Percentiles rank a stretch among this genome's conserved stretches.
Evolutionary conservation across 805 yeast genomes (phyloP).

Genomic region (Brettanomyces sp.): DNA sequence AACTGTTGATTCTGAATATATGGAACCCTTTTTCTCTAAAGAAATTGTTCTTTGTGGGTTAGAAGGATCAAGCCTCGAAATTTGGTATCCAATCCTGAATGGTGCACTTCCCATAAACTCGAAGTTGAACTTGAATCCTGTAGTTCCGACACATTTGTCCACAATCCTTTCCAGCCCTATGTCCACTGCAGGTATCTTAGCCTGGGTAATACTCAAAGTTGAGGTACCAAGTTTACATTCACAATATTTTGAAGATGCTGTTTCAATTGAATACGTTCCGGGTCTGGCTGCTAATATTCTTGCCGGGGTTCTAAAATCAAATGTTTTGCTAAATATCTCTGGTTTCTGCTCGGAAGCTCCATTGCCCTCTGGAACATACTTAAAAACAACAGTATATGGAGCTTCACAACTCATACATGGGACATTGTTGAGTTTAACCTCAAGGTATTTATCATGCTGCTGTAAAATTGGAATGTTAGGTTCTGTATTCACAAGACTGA

Average conservation of each 20-base stretch:
- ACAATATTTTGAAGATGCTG: slow-evolving; percentile 55
- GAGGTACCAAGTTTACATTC: slow-evolving; percentile 57
- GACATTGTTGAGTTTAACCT: slow-evolving; percentile 17
- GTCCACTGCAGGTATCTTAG: slow-evolving; percentile 31
- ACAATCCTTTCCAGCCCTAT: slow-evolving; percentile 50
- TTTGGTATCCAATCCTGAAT: slow-evolving; percentile 54
- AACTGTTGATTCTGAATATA: slow-evolving; percentile 24
- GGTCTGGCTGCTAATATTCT: slow-evolving; percentile 39
- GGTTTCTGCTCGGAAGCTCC: slow-evolving; percentile 2
- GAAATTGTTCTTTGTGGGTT: slow-evolving; percentile 15
- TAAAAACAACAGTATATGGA: slow-evolving; percentile 35
- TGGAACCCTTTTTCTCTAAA: slow-evolving; percentile 16
- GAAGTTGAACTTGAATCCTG: slow-evolving; percentile 64
- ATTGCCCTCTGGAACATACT: slow-evolving; percentile 21
- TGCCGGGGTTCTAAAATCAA: slow-evolving; percentile 19
- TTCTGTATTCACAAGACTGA: slow-evolving; percentile 32
- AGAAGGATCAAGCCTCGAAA: slow-evolving; percentile 43
- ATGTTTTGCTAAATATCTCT: slow-evolving; percentile 13
- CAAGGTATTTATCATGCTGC: slow-evolving; percentile 24
- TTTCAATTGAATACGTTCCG: slow-evolving; percentile 54
- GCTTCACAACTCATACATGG: slow-evolving; percentile 28
- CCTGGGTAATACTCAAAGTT: slow-evolving; percentile 35
- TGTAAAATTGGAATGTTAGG: slow-evolving; percentile 20
- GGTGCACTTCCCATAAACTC: slow-evolving; percentile 79
- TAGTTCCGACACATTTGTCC: slow-evolving; percentile 88